A percentile compares a stretch with the other conserved stretches of the same genome.
Evolutionary conservation across 192 early-diverging fungal genomes (phyloP).

Genomic region (Martensiomyces pterosporus): DNA sequence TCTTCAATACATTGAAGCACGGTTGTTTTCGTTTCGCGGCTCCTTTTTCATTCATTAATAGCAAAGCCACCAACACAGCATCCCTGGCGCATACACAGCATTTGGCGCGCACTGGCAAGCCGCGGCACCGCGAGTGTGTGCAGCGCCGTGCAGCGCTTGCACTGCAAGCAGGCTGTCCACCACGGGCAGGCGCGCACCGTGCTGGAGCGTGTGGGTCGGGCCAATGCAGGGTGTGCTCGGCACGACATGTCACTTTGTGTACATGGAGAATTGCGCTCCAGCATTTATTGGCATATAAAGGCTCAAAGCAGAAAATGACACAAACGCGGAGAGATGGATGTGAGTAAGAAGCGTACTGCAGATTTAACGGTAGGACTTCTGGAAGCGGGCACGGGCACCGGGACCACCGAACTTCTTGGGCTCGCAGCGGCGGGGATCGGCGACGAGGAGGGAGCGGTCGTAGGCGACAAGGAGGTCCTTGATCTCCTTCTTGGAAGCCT

Average conservation of each 20-base stretch:
- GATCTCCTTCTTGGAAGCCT: conserved; percentile 99
- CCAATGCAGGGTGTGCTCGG: too few relatives aligned
- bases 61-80: too few relatives aligned
- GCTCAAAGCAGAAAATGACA: conserved; percentile 31
- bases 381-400: conserved; percentile 96
- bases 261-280: conserved; percentile 24
- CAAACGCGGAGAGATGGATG: conserved; percentile 12
- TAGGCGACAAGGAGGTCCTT: conserved; percentile 85
- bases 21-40: not conserved
- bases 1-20: conserved; percentile 2
- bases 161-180: too few relatives aligned
- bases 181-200: too few relatives aligned
- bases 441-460: conserved; percentile 98
- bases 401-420: conserved; percentile 99
- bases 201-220: too few relatives aligned
- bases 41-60: conserved; percentile 7
- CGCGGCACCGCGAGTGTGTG: too few relatives aligned
- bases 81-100: too few relatives aligned
- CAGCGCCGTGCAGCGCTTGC: too few relatives aligned
- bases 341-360: too few relatives aligned
- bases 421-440: conserved; percentile 98
- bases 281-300: conserved; percentile 41
- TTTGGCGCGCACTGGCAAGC: too few relatives aligned
- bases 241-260: too few relatives aligned
- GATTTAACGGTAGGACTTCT: conserved; percentile 86